A percentile compares a stretch with the other conserved stretches of the same genome.
These are phyloP conservation scores for Nosema granulosis DNA, from an alignment of 371 early-diverging fungal species.

Conservation along the genomic window DNA sequence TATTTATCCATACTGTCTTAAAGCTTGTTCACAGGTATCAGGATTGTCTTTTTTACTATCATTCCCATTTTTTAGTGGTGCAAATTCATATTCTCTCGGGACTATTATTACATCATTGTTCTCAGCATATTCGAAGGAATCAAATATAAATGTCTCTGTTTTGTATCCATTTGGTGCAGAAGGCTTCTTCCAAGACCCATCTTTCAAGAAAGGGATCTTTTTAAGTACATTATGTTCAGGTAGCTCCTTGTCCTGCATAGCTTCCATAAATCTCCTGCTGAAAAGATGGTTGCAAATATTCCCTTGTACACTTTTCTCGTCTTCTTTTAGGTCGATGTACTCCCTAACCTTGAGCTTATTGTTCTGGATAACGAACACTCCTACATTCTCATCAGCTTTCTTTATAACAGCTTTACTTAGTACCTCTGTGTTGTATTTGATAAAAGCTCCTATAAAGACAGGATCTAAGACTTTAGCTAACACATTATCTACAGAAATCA, in stretches of 20 bases:
- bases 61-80: slow-evolving; percentile 57
- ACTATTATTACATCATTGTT: slow-evolving; percentile 58
- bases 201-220: slow-evolving; percentile 55
- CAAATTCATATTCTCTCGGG: slow-evolving; percentile 55
- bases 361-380: slow-evolving; percentile 49
- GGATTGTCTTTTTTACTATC: slow-evolving; percentile 43
- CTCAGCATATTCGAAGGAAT: slow-evolving; percentile 58
- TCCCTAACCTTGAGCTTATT: slow-evolving; percentile 51
- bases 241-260: slow-evolving; percentile 36
- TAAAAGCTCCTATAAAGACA: slow-evolving; percentile 54
- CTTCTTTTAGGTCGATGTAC: slow-evolving; percentile 32
- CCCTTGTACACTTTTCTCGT: slow-evolving; percentile 10
- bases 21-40: slow-evolving; percentile 43
- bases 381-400: slow-evolving; percentile 58
- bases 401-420: slow-evolving; percentile 55
- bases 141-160: slow-evolving; percentile 66
- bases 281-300: slow-evolving; percentile 66
- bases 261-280: slow-evolving; percentile 46
- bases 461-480: slow-evolving; percentile 64
- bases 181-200: slow-evolving; percentile 29
- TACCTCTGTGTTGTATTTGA: slow-evolving; percentile 47
- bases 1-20: neutral
- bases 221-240: slow-evolving; percentile 60
- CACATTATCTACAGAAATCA: slow-evolving; percentile 66
- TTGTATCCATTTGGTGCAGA: slow-evolving; percentile 58